These are phyloP conservation scores for Cardiospermum halicacabum DNA, from an alignment of 345 rosid species.

Conservation along the genomic window DNA sequence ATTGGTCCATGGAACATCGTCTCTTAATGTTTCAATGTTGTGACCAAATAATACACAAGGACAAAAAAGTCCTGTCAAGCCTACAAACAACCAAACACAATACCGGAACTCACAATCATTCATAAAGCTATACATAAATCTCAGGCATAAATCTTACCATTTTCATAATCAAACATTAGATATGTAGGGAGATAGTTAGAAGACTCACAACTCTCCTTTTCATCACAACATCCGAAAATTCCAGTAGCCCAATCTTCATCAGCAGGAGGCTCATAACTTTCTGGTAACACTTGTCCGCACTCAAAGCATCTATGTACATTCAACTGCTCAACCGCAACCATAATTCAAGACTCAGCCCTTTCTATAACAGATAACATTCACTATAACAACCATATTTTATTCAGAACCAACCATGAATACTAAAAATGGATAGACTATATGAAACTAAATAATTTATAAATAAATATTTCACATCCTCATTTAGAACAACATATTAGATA, in stretches of 20 bases:
- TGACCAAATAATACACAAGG: constrained; percentile 81
- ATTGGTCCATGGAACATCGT: constrained; percentile 67
- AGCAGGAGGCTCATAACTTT: constrained; percentile 79
- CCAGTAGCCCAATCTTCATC: constrained; percentile 95
- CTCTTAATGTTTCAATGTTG: constrained; percentile 64
- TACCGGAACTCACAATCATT: neutral
- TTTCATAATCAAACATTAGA: neutral
- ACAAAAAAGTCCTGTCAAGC: constrained; percentile 70
- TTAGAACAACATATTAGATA: too few relatives aligned
- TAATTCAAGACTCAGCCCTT: too few relatives aligned
- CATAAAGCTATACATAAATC: too few relatives aligned
- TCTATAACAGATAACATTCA: too few relatives aligned
- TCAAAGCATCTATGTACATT: constrained; percentile 56
- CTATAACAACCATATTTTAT: too few relatives aligned
- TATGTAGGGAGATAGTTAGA: neutral
- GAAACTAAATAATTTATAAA: too few relatives aligned
- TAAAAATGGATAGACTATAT: too few relatives aligned
- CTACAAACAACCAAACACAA: constrained; percentile 28
- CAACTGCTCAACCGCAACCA: constrained; percentile 29
- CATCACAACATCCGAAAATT: constrained; percentile 62
- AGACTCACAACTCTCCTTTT: constrained; percentile 68
- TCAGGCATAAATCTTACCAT: neutral
- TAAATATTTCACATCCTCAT: too few relatives aligned
- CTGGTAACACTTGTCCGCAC: constrained; percentile 80
- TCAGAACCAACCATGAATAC: too few relatives aligned